phyloP scores from a whole-genome alignment of 371 early-diverging fungal genomes.

The Saksenaea vasiformis region DNA sequence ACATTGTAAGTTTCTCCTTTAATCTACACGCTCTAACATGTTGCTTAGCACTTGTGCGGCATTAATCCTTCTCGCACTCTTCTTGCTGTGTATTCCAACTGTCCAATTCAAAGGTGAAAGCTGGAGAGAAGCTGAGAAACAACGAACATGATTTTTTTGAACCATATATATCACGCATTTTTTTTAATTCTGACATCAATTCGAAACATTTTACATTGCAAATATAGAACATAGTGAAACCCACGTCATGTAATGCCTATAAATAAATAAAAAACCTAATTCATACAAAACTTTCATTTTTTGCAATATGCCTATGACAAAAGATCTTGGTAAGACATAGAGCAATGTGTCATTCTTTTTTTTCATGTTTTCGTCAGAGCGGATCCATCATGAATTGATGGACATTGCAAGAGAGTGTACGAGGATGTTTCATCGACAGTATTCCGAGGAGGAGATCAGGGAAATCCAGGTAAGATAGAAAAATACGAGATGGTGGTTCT shows the following conservation, averaged over 20 bases:
- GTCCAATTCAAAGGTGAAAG: constrained; percentile 21
- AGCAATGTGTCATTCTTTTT: background rate
- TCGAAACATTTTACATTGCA: background rate
- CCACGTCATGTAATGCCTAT: constrained; percentile 3
- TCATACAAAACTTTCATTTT: background rate
- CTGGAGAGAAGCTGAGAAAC: constrained; percentile 12
- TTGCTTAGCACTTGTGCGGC: constrained; percentile 21
- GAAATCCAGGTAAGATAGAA: constrained; percentile 7
- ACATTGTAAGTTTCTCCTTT: constrained; percentile 33
- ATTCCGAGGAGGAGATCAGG: constrained; percentile 17
- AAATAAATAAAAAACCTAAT: background rate
- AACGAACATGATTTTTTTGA: background rate
- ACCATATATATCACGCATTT: background rate
- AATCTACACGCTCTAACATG: background rate
- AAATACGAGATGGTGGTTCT: background rate
- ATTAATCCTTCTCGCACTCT: constrained; percentile 12
- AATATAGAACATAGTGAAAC: constrained; percentile 2
- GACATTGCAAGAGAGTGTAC: constrained; percentile 16
- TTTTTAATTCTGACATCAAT: background rate
- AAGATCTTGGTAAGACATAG: constrained; percentile 12
- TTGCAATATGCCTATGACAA: constrained; percentile 16
- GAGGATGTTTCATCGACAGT: constrained; percentile 11
- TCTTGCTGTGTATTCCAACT: constrained; percentile 21
- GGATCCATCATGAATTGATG: constrained; percentile 19
- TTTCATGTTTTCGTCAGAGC: constrained; percentile 1